Evolutionary conservation across 805 yeast genomes (phyloP).

Genomic region (Henningerozyma blattae): DNA sequence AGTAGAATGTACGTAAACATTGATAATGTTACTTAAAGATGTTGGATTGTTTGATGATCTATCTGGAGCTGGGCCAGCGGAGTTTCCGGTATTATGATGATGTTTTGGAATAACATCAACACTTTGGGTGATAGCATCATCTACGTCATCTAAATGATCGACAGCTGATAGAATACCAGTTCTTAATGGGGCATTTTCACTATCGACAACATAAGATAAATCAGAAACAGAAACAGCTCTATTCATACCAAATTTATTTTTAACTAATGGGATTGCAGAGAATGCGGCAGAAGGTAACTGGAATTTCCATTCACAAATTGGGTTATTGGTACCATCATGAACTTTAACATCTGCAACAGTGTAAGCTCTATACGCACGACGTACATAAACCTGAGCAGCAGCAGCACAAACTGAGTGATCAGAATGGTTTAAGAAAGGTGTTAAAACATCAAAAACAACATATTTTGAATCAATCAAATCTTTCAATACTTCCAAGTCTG

Average conservation of each 20-base stretch:
- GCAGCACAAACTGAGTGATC: slow-evolving; percentile 90
- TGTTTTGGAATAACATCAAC: slow-evolving; percentile 54
- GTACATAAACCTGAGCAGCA: slow-evolving; percentile 91
- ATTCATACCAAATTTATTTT: slow-evolving; percentile 42
- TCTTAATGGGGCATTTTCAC: slow-evolving; percentile 55
- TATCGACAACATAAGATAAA: slow-evolving; percentile 72
- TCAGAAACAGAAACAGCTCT: slow-evolving; percentile 92
- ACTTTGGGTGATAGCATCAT: slow-evolving; percentile 66
- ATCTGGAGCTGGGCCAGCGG: slow-evolving; percentile 38
- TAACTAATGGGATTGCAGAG: slow-evolving; percentile 49
- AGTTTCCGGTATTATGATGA: slow-evolving; percentile 22
- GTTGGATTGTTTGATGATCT: slow-evolving; percentile 25
- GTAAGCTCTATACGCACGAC: slow-evolving; percentile 96
- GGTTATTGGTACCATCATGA: slow-evolving; percentile 40
- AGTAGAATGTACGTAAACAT: slow-evolving; percentile 59
- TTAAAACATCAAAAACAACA: slow-evolving; percentile 89
- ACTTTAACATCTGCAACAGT: slow-evolving; percentile 68
- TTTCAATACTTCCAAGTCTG: slow-evolving; percentile 56
- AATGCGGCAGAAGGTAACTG: slow-evolving; percentile 76
- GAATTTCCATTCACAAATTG: slow-evolving; percentile 81
- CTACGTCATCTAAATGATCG: slow-evolving; percentile 78
- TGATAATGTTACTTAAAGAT: slow-evolving; percentile 66
- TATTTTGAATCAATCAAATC: slow-evolving; percentile 95
- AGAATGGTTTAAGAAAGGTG: slow-evolving; percentile 73
- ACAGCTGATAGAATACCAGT: slow-evolving; percentile 77